A percentile compares a stretch with the other conserved stretches of the same genome.
Evolutionary conservation across 1,284 basidiomycete genomes (phyloP).

Genomic region (Cutaneotrichosporon dermatis): DNA sequence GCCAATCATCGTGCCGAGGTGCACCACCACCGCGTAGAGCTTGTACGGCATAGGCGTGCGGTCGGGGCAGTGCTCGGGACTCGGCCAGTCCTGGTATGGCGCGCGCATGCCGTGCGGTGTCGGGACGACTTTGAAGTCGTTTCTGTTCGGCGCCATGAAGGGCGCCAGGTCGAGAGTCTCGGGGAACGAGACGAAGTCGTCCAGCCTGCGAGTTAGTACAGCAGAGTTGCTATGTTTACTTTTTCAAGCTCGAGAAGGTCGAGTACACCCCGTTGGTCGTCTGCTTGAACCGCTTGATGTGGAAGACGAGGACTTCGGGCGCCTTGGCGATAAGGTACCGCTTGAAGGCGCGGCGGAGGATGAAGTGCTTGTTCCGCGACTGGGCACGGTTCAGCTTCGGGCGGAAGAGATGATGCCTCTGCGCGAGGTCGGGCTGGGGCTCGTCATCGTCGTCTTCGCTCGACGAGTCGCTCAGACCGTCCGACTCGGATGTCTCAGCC

Average conservation of each 20-base stretch:
- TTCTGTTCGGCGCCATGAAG: constrained; percentile 69
- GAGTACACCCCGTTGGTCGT: constrained; percentile 38
- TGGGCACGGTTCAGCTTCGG: constrained; percentile 1
- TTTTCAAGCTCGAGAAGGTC: constrained; percentile 45
- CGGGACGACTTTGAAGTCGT: constrained; percentile 43
- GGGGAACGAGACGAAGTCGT: constrained; percentile 81
- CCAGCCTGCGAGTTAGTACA: constrained; percentile 59
- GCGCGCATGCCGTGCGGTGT: constrained; percentile 33
- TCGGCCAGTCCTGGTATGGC: constrained; percentile 45
- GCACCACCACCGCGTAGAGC: constrained; percentile 69
- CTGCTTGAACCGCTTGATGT: constrained; percentile 91
- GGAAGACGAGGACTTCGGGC: constrained; percentile 83
- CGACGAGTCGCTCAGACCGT: constrained; percentile 37
- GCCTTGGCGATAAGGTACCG: constrained; percentile 83
- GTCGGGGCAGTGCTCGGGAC: constrained; percentile 40
- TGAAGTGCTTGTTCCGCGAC: constrained; percentile 46
- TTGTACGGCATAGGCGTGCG: constrained; percentile 40
- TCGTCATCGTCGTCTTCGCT: constrained; percentile 27
- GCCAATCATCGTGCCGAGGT: constrained; percentile 78
- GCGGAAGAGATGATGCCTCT: constrained; percentile 9
- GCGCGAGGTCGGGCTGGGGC: constrained; percentile 11
- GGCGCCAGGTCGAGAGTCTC: constrained; percentile 77
- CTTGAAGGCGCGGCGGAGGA: constrained; percentile 81
- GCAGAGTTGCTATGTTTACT: constrained; percentile 42
- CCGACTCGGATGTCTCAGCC: constrained; percentile 18